Conservation (phyloP, 495 filamentous ascomycete genomes). For the Xylona heveae region DNA sequence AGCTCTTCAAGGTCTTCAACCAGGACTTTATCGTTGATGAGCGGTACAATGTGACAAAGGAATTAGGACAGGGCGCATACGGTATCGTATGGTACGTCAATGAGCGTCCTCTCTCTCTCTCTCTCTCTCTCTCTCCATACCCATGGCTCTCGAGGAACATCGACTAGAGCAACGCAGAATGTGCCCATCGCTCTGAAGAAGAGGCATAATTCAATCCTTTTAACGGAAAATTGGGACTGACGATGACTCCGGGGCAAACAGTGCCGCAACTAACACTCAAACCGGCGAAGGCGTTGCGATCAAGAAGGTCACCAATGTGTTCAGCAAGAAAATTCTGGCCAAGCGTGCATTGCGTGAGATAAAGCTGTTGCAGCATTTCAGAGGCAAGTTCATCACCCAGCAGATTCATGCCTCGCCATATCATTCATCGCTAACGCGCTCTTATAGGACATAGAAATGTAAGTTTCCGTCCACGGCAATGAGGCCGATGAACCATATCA, state of each 20-base stretch:
- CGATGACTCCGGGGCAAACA: too few relatives aligned
- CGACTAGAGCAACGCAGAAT: neutral
- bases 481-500: too few relatives aligned
- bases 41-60: slow-evolving; percentile 95
- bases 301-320: slow-evolving; percentile 99
- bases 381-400: slow-evolving; percentile 26
- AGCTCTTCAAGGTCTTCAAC: slow-evolving; percentile 99
- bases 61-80: slow-evolving; percentile 92
- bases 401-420: neutral
- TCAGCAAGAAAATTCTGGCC: slow-evolving; percentile 98
- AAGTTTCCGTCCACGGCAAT: too few relatives aligned
- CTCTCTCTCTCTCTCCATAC: slow-evolving; percentile 3
- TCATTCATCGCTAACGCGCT: slow-evolving; percentile 1
- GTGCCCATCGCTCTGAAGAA: too few relatives aligned
- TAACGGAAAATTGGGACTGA: too few relatives aligned
- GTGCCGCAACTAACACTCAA: slow-evolving; percentile 78
- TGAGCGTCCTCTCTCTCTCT: too few relatives aligned
- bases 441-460: slow-evolving; percentile 42
- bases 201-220: too few relatives aligned
- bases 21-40: slow-evolving; percentile 98
- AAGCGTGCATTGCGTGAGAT: slow-evolving; percentile 96
- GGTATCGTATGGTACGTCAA: slow-evolving; percentile 89
- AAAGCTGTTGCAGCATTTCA: slow-evolving; percentile 94
- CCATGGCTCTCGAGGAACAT: neutral
- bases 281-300: slow-evolving; percentile 94